Evolutionary conservation across 306 rosid genomes (phyloP).

Genomic region (Trifolium dubium): DNA sequence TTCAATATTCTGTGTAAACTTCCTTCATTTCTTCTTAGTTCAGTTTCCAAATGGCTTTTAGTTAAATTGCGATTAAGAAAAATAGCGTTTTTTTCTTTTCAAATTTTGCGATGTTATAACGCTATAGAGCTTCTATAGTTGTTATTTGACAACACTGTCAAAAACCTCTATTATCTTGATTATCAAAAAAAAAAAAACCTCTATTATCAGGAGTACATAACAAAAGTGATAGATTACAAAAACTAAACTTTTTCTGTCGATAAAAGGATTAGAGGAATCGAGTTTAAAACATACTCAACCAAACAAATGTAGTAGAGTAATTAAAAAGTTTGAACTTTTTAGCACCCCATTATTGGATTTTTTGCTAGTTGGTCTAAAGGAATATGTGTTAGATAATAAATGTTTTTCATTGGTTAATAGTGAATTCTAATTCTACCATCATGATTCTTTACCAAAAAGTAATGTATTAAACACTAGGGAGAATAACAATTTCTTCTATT

Average conservation of each 20-base stretch:
- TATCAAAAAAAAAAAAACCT: no score
- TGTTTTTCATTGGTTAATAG: conserved; percentile 40
- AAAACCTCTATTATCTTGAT: background rate
- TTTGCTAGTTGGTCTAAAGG: conserved; percentile 51
- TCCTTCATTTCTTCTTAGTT: conserved; percentile 4
- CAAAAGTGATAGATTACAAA: conserved; percentile 7
- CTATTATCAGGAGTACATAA: conserved; percentile 10
- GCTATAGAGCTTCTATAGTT: background rate
- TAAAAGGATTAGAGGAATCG: conserved; percentile 12
- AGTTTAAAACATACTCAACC: conserved; percentile 10
- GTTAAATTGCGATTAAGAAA: background rate
- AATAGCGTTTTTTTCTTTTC: background rate
- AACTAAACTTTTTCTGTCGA: background rate
- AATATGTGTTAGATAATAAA: conserved; percentile 54
- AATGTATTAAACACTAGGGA: conserved; percentile 28
- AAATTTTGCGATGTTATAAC: background rate
- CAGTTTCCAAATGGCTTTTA: conserved; percentile 2
- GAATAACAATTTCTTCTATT: conserved; percentile 41
- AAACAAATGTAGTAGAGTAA: conserved; percentile 14
- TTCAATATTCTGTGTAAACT: conserved; percentile 9
- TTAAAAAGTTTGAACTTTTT: conserved; percentile 43
- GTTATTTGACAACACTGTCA: background rate
- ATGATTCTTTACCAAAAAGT: conserved; percentile 50
- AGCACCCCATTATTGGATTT: conserved; percentile 30
- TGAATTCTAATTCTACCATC: conserved; percentile 31